These are phyloP conservation scores for Jacaranda copaia DNA, from an alignment of 257 asterid species.

Conservation along the genomic window DNA sequence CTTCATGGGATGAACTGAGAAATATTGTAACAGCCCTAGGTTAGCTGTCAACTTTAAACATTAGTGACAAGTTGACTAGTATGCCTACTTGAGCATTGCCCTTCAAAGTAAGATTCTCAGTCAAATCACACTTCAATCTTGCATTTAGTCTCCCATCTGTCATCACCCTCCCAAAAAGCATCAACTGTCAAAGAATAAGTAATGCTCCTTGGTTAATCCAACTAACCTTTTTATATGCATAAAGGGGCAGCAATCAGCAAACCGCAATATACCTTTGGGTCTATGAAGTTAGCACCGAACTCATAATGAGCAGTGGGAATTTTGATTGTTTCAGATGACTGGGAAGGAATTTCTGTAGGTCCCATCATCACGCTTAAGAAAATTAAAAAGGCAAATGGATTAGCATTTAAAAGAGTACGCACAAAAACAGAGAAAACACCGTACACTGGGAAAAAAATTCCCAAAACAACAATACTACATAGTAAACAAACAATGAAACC, in stretches of 20 bases:
- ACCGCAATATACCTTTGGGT: constrained; percentile 63
- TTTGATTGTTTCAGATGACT: constrained; percentile 85
- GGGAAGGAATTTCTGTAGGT: constrained; percentile 92
- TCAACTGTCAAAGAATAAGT: constrained; percentile 58
- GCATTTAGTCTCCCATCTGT: constrained; percentile 91
- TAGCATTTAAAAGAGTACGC: constrained; percentile 24
- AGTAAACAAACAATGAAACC: constrained; percentile 21
- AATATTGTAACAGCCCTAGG: constrained; percentile 29
- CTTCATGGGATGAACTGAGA: constrained; percentile 27
- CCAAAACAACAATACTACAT: background rate
- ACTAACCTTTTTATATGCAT: constrained; percentile 1
- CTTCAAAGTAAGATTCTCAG: constrained; percentile 85
- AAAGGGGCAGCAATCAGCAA: background rate
- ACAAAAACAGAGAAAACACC: background rate
- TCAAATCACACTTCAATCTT: constrained; percentile 83
- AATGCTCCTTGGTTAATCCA: constrained; percentile 31
- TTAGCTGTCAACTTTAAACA: constrained; percentile 18
- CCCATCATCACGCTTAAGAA: constrained; percentile 90
- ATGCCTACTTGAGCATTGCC: constrained; percentile 82
- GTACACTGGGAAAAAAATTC: background rate
- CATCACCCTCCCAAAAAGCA: constrained; percentile 89
- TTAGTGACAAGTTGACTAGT: constrained; percentile 22
- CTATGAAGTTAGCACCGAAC: constrained; percentile 93
- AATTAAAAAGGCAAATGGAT: constrained; percentile 23
- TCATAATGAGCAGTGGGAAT: constrained; percentile 91